phyloP scores from a whole-genome alignment of 2,329 filamentous ascomycete species.

The Fonsecaea pugnacius region DNA sequence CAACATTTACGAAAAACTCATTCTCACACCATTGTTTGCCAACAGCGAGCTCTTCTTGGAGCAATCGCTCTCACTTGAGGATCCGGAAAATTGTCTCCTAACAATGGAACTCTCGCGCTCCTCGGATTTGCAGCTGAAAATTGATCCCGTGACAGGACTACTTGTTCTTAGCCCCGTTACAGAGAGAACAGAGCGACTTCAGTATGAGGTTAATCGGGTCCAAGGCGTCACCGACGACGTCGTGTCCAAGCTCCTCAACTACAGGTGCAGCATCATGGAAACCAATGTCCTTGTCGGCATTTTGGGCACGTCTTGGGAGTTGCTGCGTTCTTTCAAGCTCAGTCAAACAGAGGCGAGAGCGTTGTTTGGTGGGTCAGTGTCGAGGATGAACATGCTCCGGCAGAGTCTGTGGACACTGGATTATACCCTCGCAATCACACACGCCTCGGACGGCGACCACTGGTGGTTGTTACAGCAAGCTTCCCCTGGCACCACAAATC shows the following conservation, averaged over 20 bases:
- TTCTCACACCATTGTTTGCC: conserved; percentile 64
- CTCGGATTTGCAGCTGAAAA: conserved; percentile 63
- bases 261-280: conserved; percentile 34
- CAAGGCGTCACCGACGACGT: conserved; percentile 51
- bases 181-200: conserved; percentile 60
- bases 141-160: conserved; percentile 79
- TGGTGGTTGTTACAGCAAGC: conserved; percentile 70
- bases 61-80: conserved; percentile 61
- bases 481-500: not conserved
- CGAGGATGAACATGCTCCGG: conserved; percentile 70
- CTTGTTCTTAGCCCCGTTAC: conserved; percentile 72
- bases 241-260: conserved; percentile 40
- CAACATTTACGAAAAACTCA: conserved; percentile 66
- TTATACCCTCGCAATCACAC: conserved; percentile 74
- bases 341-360: conserved; percentile 56
- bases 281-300: conserved; percentile 23
- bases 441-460: conserved; percentile 72
- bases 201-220: conserved; percentile 66
- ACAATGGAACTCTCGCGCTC: conserved; percentile 70
- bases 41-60: conserved; percentile 63
- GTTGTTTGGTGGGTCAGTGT: conserved; percentile 66
- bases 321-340: conserved; percentile 47
- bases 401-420: conserved; percentile 70
- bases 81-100: conserved; percentile 70
- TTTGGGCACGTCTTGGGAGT: conserved; percentile 41